Evolutionary conservation across 768 basidiomycete species (phyloP), one percentile per base, ranked within the genome.

Genomic region (Chalciporus chontae): DNA sequence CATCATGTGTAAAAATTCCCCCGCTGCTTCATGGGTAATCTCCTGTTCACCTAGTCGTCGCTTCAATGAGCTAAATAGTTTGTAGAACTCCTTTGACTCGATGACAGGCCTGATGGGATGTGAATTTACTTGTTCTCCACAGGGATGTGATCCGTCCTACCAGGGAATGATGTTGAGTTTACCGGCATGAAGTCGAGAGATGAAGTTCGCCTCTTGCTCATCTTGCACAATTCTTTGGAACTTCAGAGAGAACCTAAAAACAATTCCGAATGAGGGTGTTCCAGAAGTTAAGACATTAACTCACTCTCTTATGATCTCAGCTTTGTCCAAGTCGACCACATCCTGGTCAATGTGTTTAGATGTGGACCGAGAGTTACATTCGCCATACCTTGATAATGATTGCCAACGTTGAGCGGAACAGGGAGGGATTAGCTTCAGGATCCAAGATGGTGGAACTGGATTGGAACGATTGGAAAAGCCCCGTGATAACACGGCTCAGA

Each of bases 191-290:
- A 84, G 71, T 2, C 72, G 75, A 14, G 80, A 75, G 50, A 85
- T 83, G 57, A 85, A 84, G 51, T 85, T 85, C 0, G 77, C 69
- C 26, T 71, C 78, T 62, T 83, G 80, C 51, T 85, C 81, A 5
- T 79, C 72, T 47, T 78, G 73, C 14, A 85, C 80, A 15, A 84
- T 84, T 63, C 76, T 72, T 66, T 80, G 68, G 56, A 84, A 80
- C 51, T 83, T 83, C 13, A 76, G 67, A 2, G 69, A 71, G 56
- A 84, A 84, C 48, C 81, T 84, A 19, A 0, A 31, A 38, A 23
- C 40, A 0, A 3, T 14, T 17, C 1, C 6, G 39, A 19, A 14
- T 11, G 19, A 47, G 31, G 15, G 21, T 1, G 8, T 8, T 7
- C 15, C 26, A 39, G 34, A 36, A n/a, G 6, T 11, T 0, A 23